Evolutionary conservation across 2,329 filamentous ascomycete genomes (phyloP), one percentile per base, ranked within the genome.

Genomic region (Albifimbria verrucaria): DNA sequence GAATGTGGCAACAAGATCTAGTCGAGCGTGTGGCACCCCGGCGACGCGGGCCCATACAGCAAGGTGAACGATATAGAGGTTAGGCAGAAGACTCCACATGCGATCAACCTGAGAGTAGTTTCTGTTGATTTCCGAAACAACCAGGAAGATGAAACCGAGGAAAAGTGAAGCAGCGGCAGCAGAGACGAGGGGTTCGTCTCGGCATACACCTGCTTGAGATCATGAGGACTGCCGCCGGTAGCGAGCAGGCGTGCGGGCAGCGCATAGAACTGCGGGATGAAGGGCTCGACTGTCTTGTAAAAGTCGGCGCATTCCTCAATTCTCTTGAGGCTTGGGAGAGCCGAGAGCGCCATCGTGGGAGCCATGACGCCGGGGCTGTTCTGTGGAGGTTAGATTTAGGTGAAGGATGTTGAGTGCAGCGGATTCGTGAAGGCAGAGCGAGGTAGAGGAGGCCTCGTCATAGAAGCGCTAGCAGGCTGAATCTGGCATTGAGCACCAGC

Each of bases 41-140:
- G 86, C 82, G 57, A 93, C 64, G 61, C 89, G 87, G 41, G 92
- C 88, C 87, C 92, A 99, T n/a, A 85, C 63, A 36, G 85, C 82
- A 67, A 90, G 94, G 71, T 99, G 92, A 6, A 85, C 80, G 67
- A 94, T 88, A 72, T 96, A 97, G 49, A 96, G 65, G 7, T 90
- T 87, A 2, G 94, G 94, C 49, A 99, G 74, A 55, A 99, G 78
- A 66, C 90, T 94, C 94, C 94, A 99, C 62, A 88, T 75, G 48
- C 94, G 85, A 70, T 99, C 94, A 42, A 99, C 87, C 72, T 99
- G 94, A n/a, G 92, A 97, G 70, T 92, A 97, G 71, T 99, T 99
- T 65, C 82, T 83, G 73, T 95, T 97, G 74, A 91, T 72, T 71
- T 97, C 93, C 1, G 92, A 90, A 5, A 85, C 76, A 26, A 93